Evolutionary conservation across 352 stramenopile species (phyloP), one percentile per base, ranked within the genome.

Genomic region (Salisapilia sapeloensis): DNA sequence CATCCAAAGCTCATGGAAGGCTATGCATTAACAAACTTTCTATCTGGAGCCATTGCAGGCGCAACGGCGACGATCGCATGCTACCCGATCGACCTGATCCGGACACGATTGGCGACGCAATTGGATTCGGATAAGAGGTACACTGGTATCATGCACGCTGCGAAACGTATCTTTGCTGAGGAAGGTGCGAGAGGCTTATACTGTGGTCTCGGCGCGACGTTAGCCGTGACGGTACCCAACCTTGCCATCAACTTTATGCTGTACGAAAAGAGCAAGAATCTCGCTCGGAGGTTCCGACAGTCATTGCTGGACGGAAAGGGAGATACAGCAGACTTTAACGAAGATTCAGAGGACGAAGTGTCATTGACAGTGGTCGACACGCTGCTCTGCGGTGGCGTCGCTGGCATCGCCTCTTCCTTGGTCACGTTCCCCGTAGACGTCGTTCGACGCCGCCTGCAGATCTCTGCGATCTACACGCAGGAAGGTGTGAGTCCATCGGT

Each of bases 361-460:
- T 50, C 69, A 23, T 37, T 91, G 23, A 51, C 48, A 17, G 60
- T 81, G n/a, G 33, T 81, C 34, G 66, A 96, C 41, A 96, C 81
- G 31, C 58, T 97, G 12, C 21, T 93, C 13, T 97, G 82, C 46
- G 89, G 91, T 29, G 89, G 84, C 6, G 45, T 74, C 2, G 84
- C 81, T 28, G 90, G 89, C 14, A 95, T 86, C 30, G 55, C 89
- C 17, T 94, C 86, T 15, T 96, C 85, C 26, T 44, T 94, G 4
- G 52, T 97, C 23, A 97, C 89, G 15, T 98, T 97, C 53, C 92
- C 92, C 0, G 84, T 97, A 41, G 92, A 98, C 50, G 86, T 96
- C 2, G 78, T 97, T 32, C 72, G 92, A 35, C 62, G 87, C 33
- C 59, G 92, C 17, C 76, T 97, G 60, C 92, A 98, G 65, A 96